phyloP scores from a whole-genome alignment of 257 asterid species.

The Hygrophila difformis region DNA sequence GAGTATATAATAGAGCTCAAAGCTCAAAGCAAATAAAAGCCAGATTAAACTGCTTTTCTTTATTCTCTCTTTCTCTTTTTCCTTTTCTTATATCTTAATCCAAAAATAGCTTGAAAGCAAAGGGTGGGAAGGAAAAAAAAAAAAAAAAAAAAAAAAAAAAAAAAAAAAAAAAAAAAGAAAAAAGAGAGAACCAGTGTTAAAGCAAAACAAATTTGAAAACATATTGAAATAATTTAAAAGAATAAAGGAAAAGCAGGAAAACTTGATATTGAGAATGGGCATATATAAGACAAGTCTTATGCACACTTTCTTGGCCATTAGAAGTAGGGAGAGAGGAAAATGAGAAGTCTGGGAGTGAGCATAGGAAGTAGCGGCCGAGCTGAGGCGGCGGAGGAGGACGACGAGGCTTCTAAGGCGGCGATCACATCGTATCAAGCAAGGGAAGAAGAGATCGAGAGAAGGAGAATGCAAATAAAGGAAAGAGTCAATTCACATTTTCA shows the following conservation, averaged over 20 bases:
- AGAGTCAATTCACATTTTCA: conserved; percentile 63
- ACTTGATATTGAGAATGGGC: too few relatives aligned
- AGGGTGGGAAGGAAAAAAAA: conserved; percentile 30
- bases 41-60: conserved; percentile 18
- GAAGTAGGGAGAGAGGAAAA: conserved; percentile 3
- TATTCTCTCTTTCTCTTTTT: conserved; percentile 6
- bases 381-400: conserved; percentile 34
- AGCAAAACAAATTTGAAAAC: conserved; percentile 38
- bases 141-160: too few relatives aligned
- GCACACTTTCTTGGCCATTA: neutral
- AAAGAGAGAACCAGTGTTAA: conserved; percentile 22
- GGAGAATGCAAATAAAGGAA: conserved; percentile 52
- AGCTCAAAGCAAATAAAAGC: conserved; percentile 16
- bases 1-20: conserved; percentile 3
- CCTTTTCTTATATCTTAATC: neutral
- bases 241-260: neutral
- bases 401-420: conserved; percentile 56
- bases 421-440: conserved; percentile 57
- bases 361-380: conserved; percentile 65
- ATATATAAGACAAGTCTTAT: neutral
- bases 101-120: conserved; percentile 36
- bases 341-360: conserved; percentile 38
- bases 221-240: conserved; percentile 11
- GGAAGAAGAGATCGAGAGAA: conserved; percentile 84
- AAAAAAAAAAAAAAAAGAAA: too few relatives aligned